phyloP scores from a whole-genome alignment of 768 basidiomycete genomes.

The Xerocomus potaroensis region DNA sequence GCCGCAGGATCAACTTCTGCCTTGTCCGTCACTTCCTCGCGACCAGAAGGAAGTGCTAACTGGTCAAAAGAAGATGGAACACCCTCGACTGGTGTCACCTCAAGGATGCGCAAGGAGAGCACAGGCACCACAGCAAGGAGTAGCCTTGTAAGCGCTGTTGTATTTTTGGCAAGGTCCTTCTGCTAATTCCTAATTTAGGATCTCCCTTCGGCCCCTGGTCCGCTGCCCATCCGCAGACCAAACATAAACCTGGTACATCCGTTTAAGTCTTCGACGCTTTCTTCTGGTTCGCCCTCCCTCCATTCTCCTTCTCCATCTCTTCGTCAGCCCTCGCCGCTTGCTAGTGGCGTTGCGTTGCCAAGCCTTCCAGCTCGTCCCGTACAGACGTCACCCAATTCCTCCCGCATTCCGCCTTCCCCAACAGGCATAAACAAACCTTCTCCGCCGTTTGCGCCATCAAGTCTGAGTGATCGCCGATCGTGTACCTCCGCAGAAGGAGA shows the following conservation, averaged over 20 bases:
- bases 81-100: constrained; percentile 34
- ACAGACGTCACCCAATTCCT: constrained; percentile 39
- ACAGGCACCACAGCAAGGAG: constrained; percentile 37
- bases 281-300: constrained; percentile 45
- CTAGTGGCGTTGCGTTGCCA: constrained; percentile 27
- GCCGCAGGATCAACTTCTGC: constrained; percentile 34
- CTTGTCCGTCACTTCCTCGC: constrained; percentile 40
- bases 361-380: constrained; percentile 34
- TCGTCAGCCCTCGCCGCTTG: constrained; percentile 43
- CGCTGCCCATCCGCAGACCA: constrained; percentile 43
- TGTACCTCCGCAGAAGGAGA: constrained; percentile 34
- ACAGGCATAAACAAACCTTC: constrained; percentile 33
- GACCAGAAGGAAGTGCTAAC: constrained; percentile 33
- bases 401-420: constrained; percentile 40
- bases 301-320: constrained; percentile 47
- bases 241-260: constrained; percentile 41
- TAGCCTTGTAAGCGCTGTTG: constrained; percentile 14
- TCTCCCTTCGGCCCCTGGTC: constrained; percentile 35
- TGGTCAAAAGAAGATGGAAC: constrained; percentile 36
- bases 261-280: constrained; percentile 49
- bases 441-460: constrained; percentile 40
- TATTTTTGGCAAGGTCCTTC: constrained; percentile 3
- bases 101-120: constrained; percentile 51
- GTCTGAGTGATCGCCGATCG: constrained; percentile 40
- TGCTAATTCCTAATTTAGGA: constrained; percentile 25